Base-by-base conservation (phyloP, 2,329 filamentous ascomycete species). In the Alternaria arborescens region DNA sequence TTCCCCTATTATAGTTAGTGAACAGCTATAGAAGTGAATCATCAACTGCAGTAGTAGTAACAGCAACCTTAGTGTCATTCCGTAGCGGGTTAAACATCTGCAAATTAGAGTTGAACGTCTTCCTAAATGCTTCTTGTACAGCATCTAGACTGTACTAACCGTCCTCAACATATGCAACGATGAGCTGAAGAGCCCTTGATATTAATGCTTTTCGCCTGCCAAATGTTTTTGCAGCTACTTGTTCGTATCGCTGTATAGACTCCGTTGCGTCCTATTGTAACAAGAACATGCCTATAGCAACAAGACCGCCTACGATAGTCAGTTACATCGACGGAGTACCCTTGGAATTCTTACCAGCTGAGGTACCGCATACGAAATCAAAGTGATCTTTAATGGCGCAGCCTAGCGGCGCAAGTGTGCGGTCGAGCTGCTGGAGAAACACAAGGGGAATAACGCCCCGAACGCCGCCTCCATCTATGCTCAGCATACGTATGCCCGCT, bases 51-150 rank as follows among this genome's bases (percentile, higher is more conserved):
- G 67, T 74, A 8, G 72, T 72, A 4, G 71, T 75, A 10, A 77
- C 69, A 6, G 70, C 70, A 5, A 76, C 69, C 54, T 75, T 75
- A 0, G 67, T 72, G 18, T 71, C 60, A 30, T 65, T 63, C 6
- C 28, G 52, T 1, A 75, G 47, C 0, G 66, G 69, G 46, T 75
- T 73, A 43, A 77, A 77, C 62, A 76, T 70, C 43, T 70, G 60
- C 2, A 58, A 47, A 0, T 59, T 44, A 3, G 50, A 57, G n/a
- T 60, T 62, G 10, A 64, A 57, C 5, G 58, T 52, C 20, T 53
- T 55, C 32, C 59, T 48, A 46, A 76, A 77, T 3, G 69, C 62
- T 6, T 65, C 55, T 51, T 76, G 59, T n/a, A 76, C 71, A 8
- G 65, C 59, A 20, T 52, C 32, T 3, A 69, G 64, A 41, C 64